A percentile compares a stretch with the other conserved stretches of the same genome.
Conservation (phyloP, 164 flowering plant species). For the Dillenia turbinata region DNA sequence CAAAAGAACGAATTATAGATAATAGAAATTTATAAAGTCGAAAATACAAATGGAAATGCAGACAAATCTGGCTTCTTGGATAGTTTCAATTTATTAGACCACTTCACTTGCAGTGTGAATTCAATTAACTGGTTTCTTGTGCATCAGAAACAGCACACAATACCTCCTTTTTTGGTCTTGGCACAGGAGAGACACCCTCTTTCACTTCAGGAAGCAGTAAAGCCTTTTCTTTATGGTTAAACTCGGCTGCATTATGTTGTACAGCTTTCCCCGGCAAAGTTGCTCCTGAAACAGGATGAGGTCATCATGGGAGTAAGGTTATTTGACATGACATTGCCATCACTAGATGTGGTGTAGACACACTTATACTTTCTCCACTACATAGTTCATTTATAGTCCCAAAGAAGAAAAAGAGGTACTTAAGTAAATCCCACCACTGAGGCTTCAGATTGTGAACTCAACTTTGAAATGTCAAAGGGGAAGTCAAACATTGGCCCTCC, state of each 20-base stretch:
- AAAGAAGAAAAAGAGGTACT: not conserved
- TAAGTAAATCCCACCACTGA: not conserved
- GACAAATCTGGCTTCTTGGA: too few relatives aligned
- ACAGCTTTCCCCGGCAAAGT: slow-evolving; percentile 14
- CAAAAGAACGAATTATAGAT: too few relatives aligned
- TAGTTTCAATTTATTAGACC: too few relatives aligned
- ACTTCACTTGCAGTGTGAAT: too few relatives aligned
- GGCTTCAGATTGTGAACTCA: too few relatives aligned
- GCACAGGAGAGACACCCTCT: slow-evolving; percentile 19
- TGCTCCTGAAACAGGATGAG: slow-evolving; percentile 20
- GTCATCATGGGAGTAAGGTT: not conserved
- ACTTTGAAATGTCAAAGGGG: too few relatives aligned
- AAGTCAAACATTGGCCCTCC: too few relatives aligned
- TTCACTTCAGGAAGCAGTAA: slow-evolving; percentile 14
- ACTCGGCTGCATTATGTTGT: slow-evolving; percentile 6
- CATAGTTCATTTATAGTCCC: not conserved
- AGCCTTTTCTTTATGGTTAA: slow-evolving; percentile 12
- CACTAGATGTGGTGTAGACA: not conserved
- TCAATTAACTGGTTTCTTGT: too few relatives aligned
- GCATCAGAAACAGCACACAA: not conserved
- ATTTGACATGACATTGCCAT: not conserved
- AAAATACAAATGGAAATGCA: too few relatives aligned
- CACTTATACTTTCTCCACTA: too few relatives aligned
- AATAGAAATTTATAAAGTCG: too few relatives aligned
- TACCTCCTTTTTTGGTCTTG: slow-evolving; percentile 28